Percentiles rank a stretch among this genome's conserved stretches.
Conservation (phyloP, 257 asterid genomes). For the Voacanga thouarsii region DNA sequence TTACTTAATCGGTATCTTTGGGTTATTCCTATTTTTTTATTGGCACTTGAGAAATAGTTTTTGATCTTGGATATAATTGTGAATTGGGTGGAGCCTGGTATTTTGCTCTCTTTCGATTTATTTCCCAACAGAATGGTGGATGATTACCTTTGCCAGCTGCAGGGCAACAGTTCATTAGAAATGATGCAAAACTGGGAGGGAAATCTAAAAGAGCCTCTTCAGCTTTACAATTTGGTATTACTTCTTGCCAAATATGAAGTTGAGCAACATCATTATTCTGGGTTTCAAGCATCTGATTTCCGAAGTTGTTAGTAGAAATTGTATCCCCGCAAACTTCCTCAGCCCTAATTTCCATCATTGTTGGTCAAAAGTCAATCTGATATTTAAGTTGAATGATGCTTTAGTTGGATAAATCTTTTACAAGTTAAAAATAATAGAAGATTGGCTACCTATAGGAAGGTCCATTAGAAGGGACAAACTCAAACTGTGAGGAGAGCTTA, state of each 20-base stretch:
- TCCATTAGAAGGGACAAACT: slow-evolving; percentile 47
- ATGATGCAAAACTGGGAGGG: slow-evolving; percentile 83
- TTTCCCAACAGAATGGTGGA: too few relatives aligned
- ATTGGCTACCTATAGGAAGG: slow-evolving; percentile 39
- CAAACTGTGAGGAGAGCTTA: slow-evolving; percentile 60
- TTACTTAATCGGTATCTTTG: too few relatives aligned
- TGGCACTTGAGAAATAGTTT: too few relatives aligned
- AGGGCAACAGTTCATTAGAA: slow-evolving; percentile 61
- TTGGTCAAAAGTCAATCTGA: neutral
- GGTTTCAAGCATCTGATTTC: slow-evolving; percentile 34
- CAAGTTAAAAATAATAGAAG: neutral
- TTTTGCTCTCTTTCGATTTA: too few relatives aligned
- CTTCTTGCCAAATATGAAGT: slow-evolving; percentile 32
- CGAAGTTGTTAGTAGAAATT: slow-evolving; percentile 36
- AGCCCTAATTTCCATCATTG: slow-evolving; percentile 28
- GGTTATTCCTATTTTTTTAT: too few relatives aligned
- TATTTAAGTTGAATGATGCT: neutral
- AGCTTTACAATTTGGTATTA: slow-evolving; percentile 26
- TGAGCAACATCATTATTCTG: slow-evolving; percentile 29
- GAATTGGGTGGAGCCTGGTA: too few relatives aligned
- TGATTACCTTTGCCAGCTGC: slow-evolving; percentile 42
- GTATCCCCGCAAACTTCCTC: slow-evolving; percentile 28
- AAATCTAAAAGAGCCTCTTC: slow-evolving; percentile 35
- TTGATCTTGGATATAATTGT: too few relatives aligned
- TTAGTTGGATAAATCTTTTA: neutral